Base-by-base conservation (phyloP, 257 asterid genomes). In the Solanum phureja region DNA sequence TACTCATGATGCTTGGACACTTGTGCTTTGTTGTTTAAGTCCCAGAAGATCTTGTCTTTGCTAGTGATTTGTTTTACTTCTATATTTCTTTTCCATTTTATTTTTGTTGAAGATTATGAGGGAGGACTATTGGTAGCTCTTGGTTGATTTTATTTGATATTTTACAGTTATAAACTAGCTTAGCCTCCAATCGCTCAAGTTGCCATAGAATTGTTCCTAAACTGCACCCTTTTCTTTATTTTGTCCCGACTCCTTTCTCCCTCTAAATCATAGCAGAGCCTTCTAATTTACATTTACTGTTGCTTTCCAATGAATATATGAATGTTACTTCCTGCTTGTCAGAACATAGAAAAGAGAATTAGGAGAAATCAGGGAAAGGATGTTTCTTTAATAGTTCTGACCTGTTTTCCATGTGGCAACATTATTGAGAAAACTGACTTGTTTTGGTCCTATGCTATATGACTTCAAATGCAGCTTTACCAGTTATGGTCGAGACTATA, bases 401-500 rank as follows among this genome's bases (percentile, higher is more conserved):
- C 10, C 16, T 18, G 49, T 35, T 74, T 74, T 21, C 24, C 49
- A 71, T 58, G 76, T 29, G 49, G 27, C 35, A 16, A 40, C 24
- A 27, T 8, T 27, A 23, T 46, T 81, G 68, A 44, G 68, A 52
- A 81, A 46, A 81, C 29, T 29, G 42, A 3, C 85, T 46, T 46
- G 27, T 29, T 77, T 77, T 46, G 42, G 29, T 81, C 40, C 52
- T 81, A 34, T 46, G 68, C 42, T 87, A 69, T 87, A 77, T 12
- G 19, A 86, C 89, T 87, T 81, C 83, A 56, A 38, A 88, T 91
- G 89, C 96, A 95, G 99, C 95, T 18, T 87, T 97, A 83, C 98
- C 98, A 1, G 98, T 92, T 92, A 97, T 93, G 97, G 93, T 95
- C 85, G 99, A 97, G 90, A 91, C 94, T 9, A 93, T 95, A 76